Conservation (phyloP, 345 rosid genomes). For the Brassica juncea region DNA sequence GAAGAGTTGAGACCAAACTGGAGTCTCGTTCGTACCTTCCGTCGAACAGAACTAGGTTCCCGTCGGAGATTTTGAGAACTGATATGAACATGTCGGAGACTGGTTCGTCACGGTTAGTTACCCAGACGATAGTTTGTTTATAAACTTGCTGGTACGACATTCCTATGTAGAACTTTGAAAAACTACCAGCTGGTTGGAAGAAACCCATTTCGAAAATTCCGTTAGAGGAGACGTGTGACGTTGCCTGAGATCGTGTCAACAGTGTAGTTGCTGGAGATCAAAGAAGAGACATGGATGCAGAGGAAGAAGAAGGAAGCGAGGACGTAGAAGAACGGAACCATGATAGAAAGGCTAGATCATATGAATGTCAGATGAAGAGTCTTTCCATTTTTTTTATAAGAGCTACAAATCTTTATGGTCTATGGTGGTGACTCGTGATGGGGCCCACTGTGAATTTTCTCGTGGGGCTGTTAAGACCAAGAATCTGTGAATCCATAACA, state of each 20-base stretch:
- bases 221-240: conserved; percentile 53
- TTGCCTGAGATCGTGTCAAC: conserved; percentile 55
- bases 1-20: conserved; percentile 60
- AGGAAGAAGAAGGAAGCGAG: conserved; percentile 10
- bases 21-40: conserved; percentile 42
- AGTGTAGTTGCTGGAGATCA: conserved; percentile 15
- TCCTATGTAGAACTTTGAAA: conserved; percentile 67
- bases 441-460: too few relatives aligned
- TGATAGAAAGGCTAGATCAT: background rate
- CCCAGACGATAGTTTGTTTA: conserved; percentile 54
- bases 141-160: conserved; percentile 59
- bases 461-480: too few relatives aligned
- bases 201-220: conserved; percentile 65
- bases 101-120: conserved; percentile 72
- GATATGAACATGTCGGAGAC: conserved; percentile 49
- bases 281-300: conserved; percentile 35
- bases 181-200: conserved; percentile 50
- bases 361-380: conserved; percentile 13
- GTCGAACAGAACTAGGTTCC: conserved; percentile 68
- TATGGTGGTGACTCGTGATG: background rate
- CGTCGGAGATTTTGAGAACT: conserved; percentile 54
- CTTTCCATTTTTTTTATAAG: background rate
- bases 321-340: conserved; percentile 28
- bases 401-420: background rate
- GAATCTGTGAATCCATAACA: too few relatives aligned